phyloP scores from a whole-genome alignment of 2,329 filamentous ascomycete species.

The Dactylonectria macrodidyma region DNA sequence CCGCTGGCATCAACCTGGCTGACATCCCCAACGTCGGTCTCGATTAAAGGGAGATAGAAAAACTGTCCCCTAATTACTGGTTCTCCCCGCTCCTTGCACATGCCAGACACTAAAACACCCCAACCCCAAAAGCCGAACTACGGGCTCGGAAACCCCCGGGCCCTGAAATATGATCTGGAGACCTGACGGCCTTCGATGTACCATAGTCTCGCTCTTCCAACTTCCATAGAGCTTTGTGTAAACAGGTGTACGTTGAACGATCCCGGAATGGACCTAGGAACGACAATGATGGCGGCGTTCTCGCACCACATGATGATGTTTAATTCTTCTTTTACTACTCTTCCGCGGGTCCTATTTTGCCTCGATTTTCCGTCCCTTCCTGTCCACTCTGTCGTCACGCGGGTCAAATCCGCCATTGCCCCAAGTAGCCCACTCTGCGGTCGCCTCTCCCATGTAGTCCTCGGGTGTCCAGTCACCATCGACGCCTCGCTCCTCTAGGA shows the following conservation, averaged over 20 bases:
- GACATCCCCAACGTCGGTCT: constrained; percentile 68
- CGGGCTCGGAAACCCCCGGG: constrained; percentile 25
- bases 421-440: constrained; percentile 95
- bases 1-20: constrained; percentile 59
- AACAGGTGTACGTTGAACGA: constrained; percentile 56
- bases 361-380: constrained; percentile 81
- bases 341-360: constrained; percentile 34
- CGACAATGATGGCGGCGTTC: constrained; percentile 51
- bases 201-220: constrained; percentile 57
- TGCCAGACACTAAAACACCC: constrained; percentile 41
- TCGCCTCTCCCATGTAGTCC: constrained; percentile 89
- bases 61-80: constrained; percentile 26
- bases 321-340: constrained; percentile 34
- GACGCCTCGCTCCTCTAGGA: constrained; percentile 78
- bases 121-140: constrained; percentile 32
- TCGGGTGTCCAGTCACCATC: constrained; percentile 85
- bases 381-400: constrained; percentile 86
- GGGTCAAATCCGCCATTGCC: constrained; percentile 96
- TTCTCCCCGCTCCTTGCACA: constrained; percentile 38
- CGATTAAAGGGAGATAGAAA: constrained; percentile 59
- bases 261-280: constrained; percentile 50
- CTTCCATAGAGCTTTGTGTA: constrained; percentile 60
- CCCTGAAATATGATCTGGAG: constrained; percentile 42
- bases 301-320: constrained; percentile 50
- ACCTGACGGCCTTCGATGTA: constrained; percentile 55